Evolutionary conservation across 768 basidiomycete genomes (phyloP).

Genomic region (Boletus rubroflammeus): DNA sequence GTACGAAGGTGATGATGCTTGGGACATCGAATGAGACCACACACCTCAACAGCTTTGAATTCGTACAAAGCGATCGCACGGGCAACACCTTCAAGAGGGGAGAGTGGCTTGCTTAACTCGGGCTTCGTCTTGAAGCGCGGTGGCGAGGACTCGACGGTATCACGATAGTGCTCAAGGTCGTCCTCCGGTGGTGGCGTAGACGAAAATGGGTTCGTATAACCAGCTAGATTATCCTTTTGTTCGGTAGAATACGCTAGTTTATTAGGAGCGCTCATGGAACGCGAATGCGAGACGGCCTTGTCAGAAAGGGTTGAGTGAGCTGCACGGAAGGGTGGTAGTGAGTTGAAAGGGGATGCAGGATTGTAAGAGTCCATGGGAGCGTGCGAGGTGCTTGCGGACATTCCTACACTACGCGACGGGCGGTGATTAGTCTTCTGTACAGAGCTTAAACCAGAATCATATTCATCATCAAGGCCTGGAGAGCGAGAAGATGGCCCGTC

Average conservation of each 20-base stretch:
- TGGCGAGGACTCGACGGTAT: conserved; percentile 13
- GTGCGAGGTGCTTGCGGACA: conserved; percentile 1
- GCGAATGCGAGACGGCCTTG: conserved; percentile 30
- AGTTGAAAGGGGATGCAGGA: conserved; percentile 35
- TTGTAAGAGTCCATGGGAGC: conserved; percentile 28
- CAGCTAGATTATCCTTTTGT: not conserved
- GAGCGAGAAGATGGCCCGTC: conserved; percentile 14
- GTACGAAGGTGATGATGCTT: conserved; percentile 3
- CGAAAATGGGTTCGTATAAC: conserved; percentile 29
- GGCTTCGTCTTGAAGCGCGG: conserved; percentile 46
- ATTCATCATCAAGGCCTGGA: conserved; percentile 39
- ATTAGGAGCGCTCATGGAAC: conserved; percentile 33
- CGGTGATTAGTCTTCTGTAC: conserved; percentile 27
- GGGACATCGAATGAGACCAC: conserved; percentile 9
- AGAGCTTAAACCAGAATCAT: conserved; percentile 42
- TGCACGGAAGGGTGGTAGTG: conserved; percentile 32
- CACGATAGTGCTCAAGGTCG: conserved; percentile 8
- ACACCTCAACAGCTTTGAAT: conserved; percentile 70
- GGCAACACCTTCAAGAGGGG: conserved; percentile 57
- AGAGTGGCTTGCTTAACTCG: conserved; percentile 46
- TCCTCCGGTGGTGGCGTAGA: conserved; percentile 23
- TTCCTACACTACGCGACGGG: conserved; percentile 17
- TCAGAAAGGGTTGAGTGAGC: conserved; percentile 33
- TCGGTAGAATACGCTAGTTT: conserved; percentile 15
- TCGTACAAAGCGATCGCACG: conserved; percentile 73